Percentiles rank a stretch among this genome's conserved stretches.
phyloP scores from a whole-genome alignment of 1,284 basidiomycete genomes.

The Ustilago curta region DNA sequence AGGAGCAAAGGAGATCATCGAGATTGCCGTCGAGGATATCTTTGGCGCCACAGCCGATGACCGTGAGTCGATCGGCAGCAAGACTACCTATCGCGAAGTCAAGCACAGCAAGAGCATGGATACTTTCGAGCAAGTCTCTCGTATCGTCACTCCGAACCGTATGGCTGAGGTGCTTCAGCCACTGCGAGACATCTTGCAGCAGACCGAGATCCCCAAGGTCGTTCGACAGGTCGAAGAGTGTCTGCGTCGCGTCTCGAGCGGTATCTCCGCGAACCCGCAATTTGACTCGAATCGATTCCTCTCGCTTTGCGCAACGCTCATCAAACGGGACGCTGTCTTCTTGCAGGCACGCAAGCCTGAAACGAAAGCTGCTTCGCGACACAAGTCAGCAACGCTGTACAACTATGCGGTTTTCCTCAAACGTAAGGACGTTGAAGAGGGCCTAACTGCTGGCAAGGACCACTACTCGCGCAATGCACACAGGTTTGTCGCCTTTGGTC shows the following conservation, averaged over 20 bases:
- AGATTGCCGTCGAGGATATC: constrained; percentile 89
- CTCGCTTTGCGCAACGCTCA: constrained; percentile 86
- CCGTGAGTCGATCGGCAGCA: constrained; percentile 88
- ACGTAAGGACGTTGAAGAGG: constrained; percentile 60
- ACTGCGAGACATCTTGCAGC: constrained; percentile 84
- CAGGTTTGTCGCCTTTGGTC: constrained; percentile 91
- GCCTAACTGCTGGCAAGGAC: constrained; percentile 62
- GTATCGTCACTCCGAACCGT: constrained; percentile 67
- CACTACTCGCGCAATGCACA: constrained; percentile 73
- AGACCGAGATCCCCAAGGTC: constrained; percentile 84
- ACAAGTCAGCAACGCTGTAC: constrained; percentile 35
- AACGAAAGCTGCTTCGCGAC: constrained; percentile 28
- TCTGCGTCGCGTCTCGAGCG: constrained; percentile 82
- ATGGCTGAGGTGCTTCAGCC: constrained; percentile 84
- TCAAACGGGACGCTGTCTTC: constrained; percentile 82
- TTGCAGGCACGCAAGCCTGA: constrained; percentile 50
- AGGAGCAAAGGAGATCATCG: constrained; percentile 81
- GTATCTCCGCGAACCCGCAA: constrained; percentile 84
- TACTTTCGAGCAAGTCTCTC: constrained; percentile 66
- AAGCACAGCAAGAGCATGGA: constrained; percentile 68
- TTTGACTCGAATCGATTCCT: constrained; percentile 81
- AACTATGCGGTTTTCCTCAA: constrained; percentile 54
- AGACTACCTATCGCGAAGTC: constrained; percentile 76
- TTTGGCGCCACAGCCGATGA: constrained; percentile 95
- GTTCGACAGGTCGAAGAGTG: constrained; percentile 90